Evolutionary conservation across 106 monocot genomes (phyloP).

Genomic region (Narthecium ossifragum): DNA sequence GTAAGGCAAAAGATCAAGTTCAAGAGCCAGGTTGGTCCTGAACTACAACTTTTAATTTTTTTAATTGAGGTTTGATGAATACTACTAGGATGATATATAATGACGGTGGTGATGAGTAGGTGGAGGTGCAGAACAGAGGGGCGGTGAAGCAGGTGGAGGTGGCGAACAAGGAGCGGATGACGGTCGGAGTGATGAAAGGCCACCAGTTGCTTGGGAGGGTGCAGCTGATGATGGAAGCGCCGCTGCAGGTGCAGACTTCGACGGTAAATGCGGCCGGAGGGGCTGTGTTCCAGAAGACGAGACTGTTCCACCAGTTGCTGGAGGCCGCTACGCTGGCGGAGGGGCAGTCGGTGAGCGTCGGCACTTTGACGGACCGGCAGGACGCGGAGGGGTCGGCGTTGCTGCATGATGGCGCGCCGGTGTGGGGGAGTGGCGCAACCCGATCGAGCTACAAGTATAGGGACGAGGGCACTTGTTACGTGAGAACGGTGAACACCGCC

Average conservation of each 20-base stretch:
- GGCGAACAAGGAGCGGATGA: background rate
- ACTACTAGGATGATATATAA: no score
- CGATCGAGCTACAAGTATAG: constrained; percentile 26
- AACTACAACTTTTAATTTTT: no score
- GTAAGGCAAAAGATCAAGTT: constrained; percentile 15
- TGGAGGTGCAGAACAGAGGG: background rate
- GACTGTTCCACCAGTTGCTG: constrained; percentile 14
- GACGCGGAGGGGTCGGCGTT: constrained; percentile 25
- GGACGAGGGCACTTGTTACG: constrained; percentile 24
- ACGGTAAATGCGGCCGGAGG: background rate
- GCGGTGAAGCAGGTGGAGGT: constrained; percentile 4
- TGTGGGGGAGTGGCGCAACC: constrained; percentile 27
- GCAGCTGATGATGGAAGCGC: background rate
- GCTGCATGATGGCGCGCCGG: constrained; percentile 1
- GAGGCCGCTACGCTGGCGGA: constrained; percentile 7
- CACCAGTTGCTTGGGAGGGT: background rate
- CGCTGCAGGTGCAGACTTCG: background rate
- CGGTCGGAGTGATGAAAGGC: background rate
- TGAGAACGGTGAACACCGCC: constrained; percentile 13
- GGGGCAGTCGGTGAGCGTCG: constrained; percentile 12
- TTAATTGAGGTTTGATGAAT: no score
- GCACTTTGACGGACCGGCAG: constrained; percentile 24
- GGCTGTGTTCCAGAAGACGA: constrained; percentile 5
- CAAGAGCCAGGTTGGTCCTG: constrained; percentile 20
- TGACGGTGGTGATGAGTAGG: no score